Evolutionary conservation across 257 asterid genomes (phyloP).

Genomic region (Gentiana straminea): DNA sequence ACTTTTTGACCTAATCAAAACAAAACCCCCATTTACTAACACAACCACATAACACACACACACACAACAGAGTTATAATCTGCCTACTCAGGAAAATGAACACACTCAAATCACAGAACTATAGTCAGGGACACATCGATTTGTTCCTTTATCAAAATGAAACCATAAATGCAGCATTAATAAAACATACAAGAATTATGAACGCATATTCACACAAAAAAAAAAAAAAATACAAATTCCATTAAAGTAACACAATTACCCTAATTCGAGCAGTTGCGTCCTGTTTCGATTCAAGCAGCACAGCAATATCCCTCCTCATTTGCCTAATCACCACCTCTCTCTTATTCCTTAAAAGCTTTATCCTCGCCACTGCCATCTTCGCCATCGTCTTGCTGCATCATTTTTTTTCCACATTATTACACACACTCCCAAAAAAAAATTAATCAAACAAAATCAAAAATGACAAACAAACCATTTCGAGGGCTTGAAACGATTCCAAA

Average conservation of each 20-base stretch:
- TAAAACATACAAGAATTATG: not conserved
- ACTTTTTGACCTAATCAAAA: too few relatives aligned
- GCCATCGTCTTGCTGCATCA: constrained; percentile 74
- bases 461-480: constrained; percentile 33
- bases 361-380: constrained; percentile 94
- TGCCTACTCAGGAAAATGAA: too few relatives aligned
- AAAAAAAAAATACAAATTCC: not conserved
- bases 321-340: constrained; percentile 86
- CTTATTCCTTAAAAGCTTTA: constrained; percentile 90
- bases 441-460: not conserved
- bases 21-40: too few relatives aligned
- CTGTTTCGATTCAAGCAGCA: constrained; percentile 81
- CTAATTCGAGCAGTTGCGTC: constrained; percentile 91
- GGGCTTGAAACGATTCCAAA: constrained; percentile 59
- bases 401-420: not conserved
- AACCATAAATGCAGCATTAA: not conserved
- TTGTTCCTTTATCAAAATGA: not conserved
- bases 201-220: not conserved
- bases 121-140: not conserved
- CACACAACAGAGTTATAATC: too few relatives aligned
- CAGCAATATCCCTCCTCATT: constrained; percentile 93
- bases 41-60: too few relatives aligned
- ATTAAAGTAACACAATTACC: constrained; percentile 22
- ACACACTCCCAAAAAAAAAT: not conserved
- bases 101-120: too few relatives aligned